Evolutionary conservation across 2,329 filamentous ascomycete genomes (phyloP).

Genomic region (Lizonia empirigonia): DNA sequence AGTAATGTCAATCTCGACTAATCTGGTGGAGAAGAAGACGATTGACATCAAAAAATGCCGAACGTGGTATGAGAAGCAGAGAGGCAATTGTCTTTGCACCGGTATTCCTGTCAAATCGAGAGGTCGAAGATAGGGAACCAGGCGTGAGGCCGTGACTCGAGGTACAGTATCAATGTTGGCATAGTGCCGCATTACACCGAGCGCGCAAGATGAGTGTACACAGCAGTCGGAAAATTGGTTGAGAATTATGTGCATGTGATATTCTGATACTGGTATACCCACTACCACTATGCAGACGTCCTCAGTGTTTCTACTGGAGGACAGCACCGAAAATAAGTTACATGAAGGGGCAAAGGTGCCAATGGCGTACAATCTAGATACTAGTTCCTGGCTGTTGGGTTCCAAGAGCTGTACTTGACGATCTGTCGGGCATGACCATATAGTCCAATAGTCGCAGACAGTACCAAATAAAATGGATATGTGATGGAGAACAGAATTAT

Average conservation of each 20-base stretch:
- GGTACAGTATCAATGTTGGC: neutral
- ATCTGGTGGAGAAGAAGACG: neutral
- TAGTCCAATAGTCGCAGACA: constrained; percentile 54
- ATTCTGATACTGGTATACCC: neutral
- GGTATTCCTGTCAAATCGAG: neutral
- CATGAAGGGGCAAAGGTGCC: neutral
- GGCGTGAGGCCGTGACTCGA: neutral
- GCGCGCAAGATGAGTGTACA: too few species aligned
- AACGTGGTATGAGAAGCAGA: neutral
- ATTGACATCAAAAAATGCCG: neutral
- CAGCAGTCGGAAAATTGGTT: too few species aligned
- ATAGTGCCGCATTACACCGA: neutral
- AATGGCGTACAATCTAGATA: neutral
- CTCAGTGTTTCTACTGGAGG: neutral
- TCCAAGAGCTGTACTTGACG: constrained; percentile 55
- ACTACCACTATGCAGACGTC: neutral
- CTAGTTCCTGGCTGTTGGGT: constrained; percentile 52
- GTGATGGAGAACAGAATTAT: constrained; percentile 52
- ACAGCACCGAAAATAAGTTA: neutral
- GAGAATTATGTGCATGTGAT: neutral
- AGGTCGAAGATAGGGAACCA: neutral
- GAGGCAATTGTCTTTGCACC: neutral
- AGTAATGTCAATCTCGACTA: neutral
- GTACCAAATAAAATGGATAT: constrained; percentile 53
- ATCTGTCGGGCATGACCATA: constrained; percentile 56